Base-by-base conservation (phyloP, 2,329 filamentous ascomycete species). In the Alternaria brassicae region DNA sequence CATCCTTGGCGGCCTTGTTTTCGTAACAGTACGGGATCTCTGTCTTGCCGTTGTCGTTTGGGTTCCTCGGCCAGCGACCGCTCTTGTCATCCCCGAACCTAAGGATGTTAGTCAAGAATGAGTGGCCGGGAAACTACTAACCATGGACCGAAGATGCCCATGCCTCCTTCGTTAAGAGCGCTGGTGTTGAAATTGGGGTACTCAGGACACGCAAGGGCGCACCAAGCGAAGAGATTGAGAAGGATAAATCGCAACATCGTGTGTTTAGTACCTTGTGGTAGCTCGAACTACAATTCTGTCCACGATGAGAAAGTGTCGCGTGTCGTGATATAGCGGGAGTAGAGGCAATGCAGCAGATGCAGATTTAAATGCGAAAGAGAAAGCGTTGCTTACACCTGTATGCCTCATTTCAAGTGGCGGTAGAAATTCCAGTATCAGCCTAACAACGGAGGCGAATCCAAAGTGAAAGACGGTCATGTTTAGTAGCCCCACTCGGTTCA, bases 51-150 rank as follows among this genome's bases (percentile, higher is more conserved):
- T 21, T 17, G 50, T 30, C 17, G 7, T 36, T 42, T 7, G 40
- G 40, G 23, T 44, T 15, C 17, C 34, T 53, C 3, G 50, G 50
- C 50, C 39, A 44, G 25, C 40, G 50, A 34, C 50, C 50, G 17
- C 37, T 42, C 37, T 53, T 44, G 17, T 53, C 39, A 13, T 28
- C 41, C n/a, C 50, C 50, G 5, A 53, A 53, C 39, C 50, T 53
- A 6, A 19, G 23, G 40, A 2, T 44, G 4, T 44, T 28, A 27
- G 2, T 17, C n/a, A 1, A 7, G 15, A 3, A 5, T 12, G 1
- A 44, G 3, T 27, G 15, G 8, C 27, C 10, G 15, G 4, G 23
- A n/a, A 23, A 17, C 2, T 28, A 44, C 40, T n/a, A 12, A 28
- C 40, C 15, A 27, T 17, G 25, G 23, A n/a, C 40, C 40, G 15